phyloP scores from a whole-genome alignment of 805 yeast species.

The Saccharomycopsis javanensis region DNA sequence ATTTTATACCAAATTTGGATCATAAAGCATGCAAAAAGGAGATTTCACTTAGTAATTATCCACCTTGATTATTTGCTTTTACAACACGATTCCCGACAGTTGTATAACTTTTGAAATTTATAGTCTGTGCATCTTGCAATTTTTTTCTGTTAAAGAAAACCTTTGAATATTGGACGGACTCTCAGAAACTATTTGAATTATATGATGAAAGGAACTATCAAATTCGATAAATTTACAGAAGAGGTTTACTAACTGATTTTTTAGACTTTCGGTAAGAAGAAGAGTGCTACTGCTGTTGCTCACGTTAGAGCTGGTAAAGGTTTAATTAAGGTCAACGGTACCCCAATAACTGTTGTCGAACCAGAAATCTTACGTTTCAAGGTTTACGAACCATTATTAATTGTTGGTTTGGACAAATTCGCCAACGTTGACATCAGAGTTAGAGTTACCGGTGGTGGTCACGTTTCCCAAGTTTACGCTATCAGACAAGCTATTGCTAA shows the following conservation, averaged over 20 bases:
- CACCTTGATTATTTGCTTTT: too few species aligned
- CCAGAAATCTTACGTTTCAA: constrained; percentile 99
- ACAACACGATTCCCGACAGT: too few species aligned
- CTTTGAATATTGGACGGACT: background rate
- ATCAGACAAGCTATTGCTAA: constrained; percentile 99
- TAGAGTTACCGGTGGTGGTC: constrained; percentile 99
- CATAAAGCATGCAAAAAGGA: too few species aligned
- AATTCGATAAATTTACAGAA: background rate
- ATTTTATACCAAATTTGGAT: too few species aligned
- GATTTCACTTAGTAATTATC: too few species aligned
- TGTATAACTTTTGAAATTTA: too few species aligned
- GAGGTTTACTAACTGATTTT: background rate
- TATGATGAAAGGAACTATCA: too few species aligned
- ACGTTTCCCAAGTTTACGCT: constrained; percentile 99
- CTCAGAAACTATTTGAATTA: too few species aligned
- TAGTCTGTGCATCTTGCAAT: too few species aligned
- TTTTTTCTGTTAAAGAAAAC: too few species aligned
- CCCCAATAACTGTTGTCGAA: constrained; percentile 97
- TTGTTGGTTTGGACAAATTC: constrained; percentile 98
- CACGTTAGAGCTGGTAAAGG: constrained; percentile 99
- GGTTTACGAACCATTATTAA: constrained; percentile 98
- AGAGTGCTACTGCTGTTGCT: constrained; percentile 99
- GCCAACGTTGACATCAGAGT: constrained; percentile 98
- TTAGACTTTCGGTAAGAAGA: constrained; percentile 99
- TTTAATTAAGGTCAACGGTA: constrained; percentile 97